These are phyloP conservation scores for Epichloe uncinata DNA, from an alignment of 2,329 filamentous ascomycete genomes.

Conservation along the genomic window DNA sequence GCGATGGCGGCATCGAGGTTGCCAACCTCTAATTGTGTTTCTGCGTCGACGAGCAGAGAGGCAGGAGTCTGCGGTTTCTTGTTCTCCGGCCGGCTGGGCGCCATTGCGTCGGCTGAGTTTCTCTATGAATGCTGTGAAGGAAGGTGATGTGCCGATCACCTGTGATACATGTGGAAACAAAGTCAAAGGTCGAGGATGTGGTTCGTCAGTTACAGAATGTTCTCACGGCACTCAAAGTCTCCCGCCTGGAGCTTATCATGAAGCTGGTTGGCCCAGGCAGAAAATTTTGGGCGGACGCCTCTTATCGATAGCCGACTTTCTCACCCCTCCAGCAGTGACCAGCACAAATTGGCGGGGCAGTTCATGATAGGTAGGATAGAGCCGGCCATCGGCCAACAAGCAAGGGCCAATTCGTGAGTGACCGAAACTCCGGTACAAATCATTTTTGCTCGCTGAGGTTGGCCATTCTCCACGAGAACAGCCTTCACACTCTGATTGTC, in stretches of 20 bases:
- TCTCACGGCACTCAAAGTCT: neutral
- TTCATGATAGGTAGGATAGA: neutral
- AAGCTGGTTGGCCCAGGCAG: neutral
- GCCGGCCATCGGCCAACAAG: neutral
- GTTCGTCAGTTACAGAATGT: neutral
- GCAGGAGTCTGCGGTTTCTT: constrained; percentile 20
- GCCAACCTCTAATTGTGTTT: constrained; percentile 28
- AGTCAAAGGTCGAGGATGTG: neutral
- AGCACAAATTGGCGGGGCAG: neutral
- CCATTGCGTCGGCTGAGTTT: constrained; percentile 18
- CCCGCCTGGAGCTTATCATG: neutral
- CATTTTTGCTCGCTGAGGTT: neutral
- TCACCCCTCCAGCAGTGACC: neutral
- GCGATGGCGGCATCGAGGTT: constrained; percentile 26
- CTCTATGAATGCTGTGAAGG: neutral
- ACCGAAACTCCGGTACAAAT: neutral
- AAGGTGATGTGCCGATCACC: neutral
- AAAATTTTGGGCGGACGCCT: constrained; percentile 3
- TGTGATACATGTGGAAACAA: neutral
- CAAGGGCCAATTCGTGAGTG: neutral
- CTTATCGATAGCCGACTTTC: constrained; percentile 6
- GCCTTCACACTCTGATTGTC: neutral
- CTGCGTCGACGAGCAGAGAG: constrained; percentile 25
- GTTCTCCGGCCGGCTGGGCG: constrained; percentile 25
- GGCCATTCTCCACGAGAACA: neutral